Base-by-base conservation (phyloP, 306 rosid species). In the Trifolium pratense region DNA sequence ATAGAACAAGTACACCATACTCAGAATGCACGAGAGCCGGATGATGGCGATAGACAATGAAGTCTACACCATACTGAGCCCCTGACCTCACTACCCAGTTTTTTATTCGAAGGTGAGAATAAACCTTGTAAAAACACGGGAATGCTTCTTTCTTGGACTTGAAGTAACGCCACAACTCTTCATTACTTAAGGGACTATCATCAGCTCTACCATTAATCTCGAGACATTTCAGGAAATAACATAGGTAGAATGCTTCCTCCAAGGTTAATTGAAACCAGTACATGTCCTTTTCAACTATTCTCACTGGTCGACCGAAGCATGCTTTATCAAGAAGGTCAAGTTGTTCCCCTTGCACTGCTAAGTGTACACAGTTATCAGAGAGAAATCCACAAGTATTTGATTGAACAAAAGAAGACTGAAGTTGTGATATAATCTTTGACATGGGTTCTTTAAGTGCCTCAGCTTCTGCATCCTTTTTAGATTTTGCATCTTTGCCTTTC, bases 41-140 rank as follows among this genome's bases (percentile, higher is more conserved):
- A 76, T 86, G 96, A 69, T 89, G 90, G 15, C 93, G 88, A 77
- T 89, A 87, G 14, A 89, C 89, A 36, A 86, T 84, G 91, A 68
- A 89, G 76, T 89, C 97, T 12, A 70, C 97, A 52, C 96, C 92
- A 23, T 86, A 91, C 55, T 84, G 85, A 74, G 79, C 79, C 40
- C 96, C 97, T 3, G 93, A 79, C 68, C 81, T 85, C 65, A 91
- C 97, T 0, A 87, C 91, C 96, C 96, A 87, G 63, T 89, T 89
- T 73, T 89, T 91, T 66, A 46, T 64, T 32, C 91, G 79, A 71
- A 91, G 93, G 58, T 88, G 87, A 73, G 83, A 79, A 79, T 92
- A 86, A 36, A 88, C 93, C 79, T 83, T 85, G 86, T 80, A 92
- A 75, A 84, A 82, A 55, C 36, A 80, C 46, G 92, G 84, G 83